Conservation (phyloP, 768 basidiomycete genomes). For the Tephrocybe sp. region DNA sequence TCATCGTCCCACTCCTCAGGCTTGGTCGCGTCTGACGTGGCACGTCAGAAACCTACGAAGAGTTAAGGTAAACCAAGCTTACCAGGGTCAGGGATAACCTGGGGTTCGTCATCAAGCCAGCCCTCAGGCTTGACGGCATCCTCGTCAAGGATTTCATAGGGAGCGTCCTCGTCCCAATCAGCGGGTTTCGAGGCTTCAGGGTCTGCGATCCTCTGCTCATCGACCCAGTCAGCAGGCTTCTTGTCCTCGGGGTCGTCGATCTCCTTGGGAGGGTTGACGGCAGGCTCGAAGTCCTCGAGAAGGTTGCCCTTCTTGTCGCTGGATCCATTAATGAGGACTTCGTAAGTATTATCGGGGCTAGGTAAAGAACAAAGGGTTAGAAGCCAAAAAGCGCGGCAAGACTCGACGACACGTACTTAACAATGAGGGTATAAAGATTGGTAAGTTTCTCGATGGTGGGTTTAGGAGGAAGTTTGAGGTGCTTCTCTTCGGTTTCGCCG, state of each 20-base stretch:
- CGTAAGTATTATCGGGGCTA: constrained; percentile 93
- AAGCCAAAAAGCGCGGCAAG: not conserved
- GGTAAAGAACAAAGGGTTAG: constrained; percentile 1
- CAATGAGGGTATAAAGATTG: constrained; percentile 91
- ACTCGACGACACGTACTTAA: constrained; percentile 62
- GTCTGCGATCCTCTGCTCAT: constrained; percentile 82
- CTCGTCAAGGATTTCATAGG: constrained; percentile 86
- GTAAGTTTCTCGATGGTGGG: constrained; percentile 90
- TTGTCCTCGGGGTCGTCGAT: constrained; percentile 91
- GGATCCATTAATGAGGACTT: constrained; percentile 88
- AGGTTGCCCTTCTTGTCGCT: constrained; percentile 77
- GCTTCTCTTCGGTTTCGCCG: constrained; percentile 96
- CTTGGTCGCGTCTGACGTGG: constrained; percentile 73
- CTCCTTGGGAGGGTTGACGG: constrained; percentile 91
- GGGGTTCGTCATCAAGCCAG: constrained; percentile 91
- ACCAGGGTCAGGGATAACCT: constrained; percentile 86
- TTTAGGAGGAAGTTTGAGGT: constrained; percentile 77
- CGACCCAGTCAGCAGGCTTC: constrained; percentile 95
- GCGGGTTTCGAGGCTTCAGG: constrained; percentile 87
- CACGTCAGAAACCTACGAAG: not conserved
- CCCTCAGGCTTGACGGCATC: constrained; percentile 90
- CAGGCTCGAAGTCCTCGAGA: constrained; percentile 89
- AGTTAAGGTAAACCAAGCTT: constrained; percentile 14
- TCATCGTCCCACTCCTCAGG: constrained; percentile 99
- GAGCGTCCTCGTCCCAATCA: constrained; percentile 98